Conservation (phyloP, 805 yeast species). For the Tetrapisispora arboricola region DNA sequence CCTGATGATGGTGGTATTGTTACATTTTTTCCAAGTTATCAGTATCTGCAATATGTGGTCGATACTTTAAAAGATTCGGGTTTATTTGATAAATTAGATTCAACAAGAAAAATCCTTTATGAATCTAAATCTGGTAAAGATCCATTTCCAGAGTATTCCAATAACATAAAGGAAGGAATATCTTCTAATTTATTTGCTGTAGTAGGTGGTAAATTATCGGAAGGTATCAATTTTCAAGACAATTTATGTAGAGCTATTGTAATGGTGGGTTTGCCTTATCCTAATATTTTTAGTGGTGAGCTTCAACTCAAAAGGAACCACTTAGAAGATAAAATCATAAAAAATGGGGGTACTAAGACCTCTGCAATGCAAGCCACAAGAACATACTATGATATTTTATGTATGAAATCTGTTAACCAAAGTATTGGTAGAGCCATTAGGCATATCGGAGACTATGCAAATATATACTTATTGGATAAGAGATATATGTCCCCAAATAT, state of each 20-base stretch:
- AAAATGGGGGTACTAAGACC: constrained; percentile 36
- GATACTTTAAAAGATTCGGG: constrained; percentile 39
- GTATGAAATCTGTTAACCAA: constrained; percentile 88
- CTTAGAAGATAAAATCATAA: constrained; percentile 43
- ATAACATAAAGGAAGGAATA: constrained; percentile 26
- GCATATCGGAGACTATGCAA: constrained; percentile 71
- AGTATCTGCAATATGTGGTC: constrained; percentile 47
- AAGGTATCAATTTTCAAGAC: constrained; percentile 87
- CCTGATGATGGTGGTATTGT: constrained; percentile 64
- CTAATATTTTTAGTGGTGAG: constrained; percentile 76
- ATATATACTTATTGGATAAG: constrained; percentile 58
- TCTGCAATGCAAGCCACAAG: constrained; percentile 41
- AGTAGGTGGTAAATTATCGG: constrained; percentile 87
- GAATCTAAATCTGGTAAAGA: constrained; percentile 46
- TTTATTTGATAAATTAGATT: constrained; percentile 29
- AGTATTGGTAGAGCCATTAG: constrained; percentile 88
- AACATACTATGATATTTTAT: constrained; percentile 57
- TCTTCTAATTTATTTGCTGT: constrained; percentile 75
- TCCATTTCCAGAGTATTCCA: constrained; percentile 42
- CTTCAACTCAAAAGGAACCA: constrained; percentile 59
- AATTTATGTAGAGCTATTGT: constrained; percentile 78
- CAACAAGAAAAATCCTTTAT: constrained; percentile 39
- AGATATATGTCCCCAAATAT: constrained; percentile 43
- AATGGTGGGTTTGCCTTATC: constrained; percentile 84
- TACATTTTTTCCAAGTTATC: constrained; percentile 77